Conservation (phyloP, 2,329 filamentous ascomycete species). For the Nannizziopsis barbatae region DNA sequence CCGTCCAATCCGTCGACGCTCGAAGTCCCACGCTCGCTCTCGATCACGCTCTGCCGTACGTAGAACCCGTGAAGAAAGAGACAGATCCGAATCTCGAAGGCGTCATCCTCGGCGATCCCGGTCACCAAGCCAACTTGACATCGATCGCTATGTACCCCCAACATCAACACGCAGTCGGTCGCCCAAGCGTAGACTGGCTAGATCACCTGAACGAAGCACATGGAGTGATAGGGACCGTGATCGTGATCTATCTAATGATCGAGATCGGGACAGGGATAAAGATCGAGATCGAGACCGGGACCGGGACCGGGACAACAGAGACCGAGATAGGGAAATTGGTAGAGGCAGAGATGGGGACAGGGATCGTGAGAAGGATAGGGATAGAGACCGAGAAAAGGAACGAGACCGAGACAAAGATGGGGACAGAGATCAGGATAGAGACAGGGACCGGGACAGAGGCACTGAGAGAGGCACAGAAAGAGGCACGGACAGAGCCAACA, state of each 20-base stretch:
- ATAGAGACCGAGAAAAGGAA: slow-evolving; percentile 15
- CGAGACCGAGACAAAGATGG: slow-evolving; percentile 13
- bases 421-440: background rate
- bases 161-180: slow-evolving; percentile 34
- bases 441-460: slow-evolving; percentile 1
- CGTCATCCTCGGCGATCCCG: slow-evolving; percentile 22
- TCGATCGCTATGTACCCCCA: slow-evolving; percentile 35
- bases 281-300: slow-evolving; percentile 3
- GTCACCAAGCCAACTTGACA: slow-evolving; percentile 29
- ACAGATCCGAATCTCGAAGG: slow-evolving; percentile 15
- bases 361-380: slow-evolving; percentile 7
- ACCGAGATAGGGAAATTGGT: background rate
- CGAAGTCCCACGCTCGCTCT: slow-evolving; percentile 16
- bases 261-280: slow-evolving; percentile 11
- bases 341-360: background rate
- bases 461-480: background rate
- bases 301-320: too few relatives aligned
- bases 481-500: background rate
- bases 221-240: slow-evolving; percentile 9
- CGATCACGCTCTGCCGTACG: slow-evolving; percentile 18
- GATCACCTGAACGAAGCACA: slow-evolving; percentile 21
- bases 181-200: slow-evolving; percentile 27
- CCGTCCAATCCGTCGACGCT: slow-evolving; percentile 13
- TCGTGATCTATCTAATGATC: slow-evolving; percentile 17
- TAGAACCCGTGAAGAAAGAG: slow-evolving; percentile 13